phyloP scores from a whole-genome alignment of 148 eudicot species.

The Hydrangea macrophylla region DNA sequence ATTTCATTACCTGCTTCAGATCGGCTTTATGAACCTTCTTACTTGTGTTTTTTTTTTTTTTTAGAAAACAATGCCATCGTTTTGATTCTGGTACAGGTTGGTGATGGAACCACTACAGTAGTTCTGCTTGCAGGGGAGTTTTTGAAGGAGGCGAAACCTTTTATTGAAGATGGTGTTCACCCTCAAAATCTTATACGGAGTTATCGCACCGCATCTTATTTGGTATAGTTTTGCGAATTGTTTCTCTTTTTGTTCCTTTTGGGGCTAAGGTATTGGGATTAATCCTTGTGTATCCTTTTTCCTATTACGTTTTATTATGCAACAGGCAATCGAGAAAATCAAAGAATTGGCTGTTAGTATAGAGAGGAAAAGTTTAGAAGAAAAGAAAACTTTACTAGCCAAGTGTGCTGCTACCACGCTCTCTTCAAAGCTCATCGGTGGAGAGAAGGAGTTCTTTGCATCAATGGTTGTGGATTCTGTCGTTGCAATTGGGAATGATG shows the following conservation, averaged over 20 bases:
- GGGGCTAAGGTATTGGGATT: neutral
- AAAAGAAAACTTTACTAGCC: slow-evolving; percentile 76
- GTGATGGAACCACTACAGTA: slow-evolving; percentile 98
- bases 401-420: slow-evolving; percentile 97
- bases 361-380: slow-evolving; percentile 89
- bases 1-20: neutral
- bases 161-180: slow-evolving; percentile 94
- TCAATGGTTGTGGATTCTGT: slow-evolving; percentile 96
- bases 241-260: neutral
- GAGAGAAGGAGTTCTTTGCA: slow-evolving; percentile 96
- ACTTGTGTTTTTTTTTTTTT: neutral
- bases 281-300: neutral
- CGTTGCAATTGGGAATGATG: slow-evolving; percentile 75
- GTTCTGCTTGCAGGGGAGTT: slow-evolving; percentile 93
- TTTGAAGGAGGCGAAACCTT: slow-evolving; percentile 92
- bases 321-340: slow-evolving; percentile 82
- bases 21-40: neutral
- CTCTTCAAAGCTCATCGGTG: slow-evolving; percentile 96
- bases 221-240: slow-evolving; percentile 41
- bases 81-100: slow-evolving; percentile 50
- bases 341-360: slow-evolving; percentile 85
- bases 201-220: slow-evolving; percentile 61
- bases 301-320: neutral
- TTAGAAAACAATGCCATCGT: neutral
- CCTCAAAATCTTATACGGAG: slow-evolving; percentile 90